Conservation (phyloP, 1,284 basidiomycete genomes). For the Trichosporon coremiiforme region DNA sequence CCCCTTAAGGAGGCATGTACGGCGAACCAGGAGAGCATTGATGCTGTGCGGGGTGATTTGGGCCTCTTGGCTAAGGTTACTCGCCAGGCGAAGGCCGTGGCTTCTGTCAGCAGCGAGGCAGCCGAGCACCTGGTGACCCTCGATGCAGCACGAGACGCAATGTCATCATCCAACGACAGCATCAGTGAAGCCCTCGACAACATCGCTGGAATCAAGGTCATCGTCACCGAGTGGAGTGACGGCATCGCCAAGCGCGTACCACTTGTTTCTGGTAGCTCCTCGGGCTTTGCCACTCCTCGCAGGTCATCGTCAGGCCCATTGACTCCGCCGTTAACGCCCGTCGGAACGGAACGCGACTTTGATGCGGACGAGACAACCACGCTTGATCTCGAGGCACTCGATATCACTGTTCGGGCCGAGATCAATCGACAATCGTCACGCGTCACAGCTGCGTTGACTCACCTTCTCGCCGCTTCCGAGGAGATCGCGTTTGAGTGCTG, state of each 20-base stretch:
- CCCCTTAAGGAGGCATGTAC: neutral
- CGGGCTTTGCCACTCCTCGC: neutral
- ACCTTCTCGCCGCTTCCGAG: constrained; percentile 21
- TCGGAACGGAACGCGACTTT: constrained; percentile 7
- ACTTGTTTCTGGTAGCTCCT: constrained; percentile 22
- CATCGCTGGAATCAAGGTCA: constrained; percentile 12
- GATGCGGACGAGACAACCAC: constrained; percentile 13
- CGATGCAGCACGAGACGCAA: constrained; percentile 37
- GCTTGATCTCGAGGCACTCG: constrained; percentile 65
- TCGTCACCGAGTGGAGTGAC: constrained; percentile 25
- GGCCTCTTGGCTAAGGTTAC: constrained; percentile 24
- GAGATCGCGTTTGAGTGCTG: constrained; percentile 25
- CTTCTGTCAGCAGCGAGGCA: constrained; percentile 28
- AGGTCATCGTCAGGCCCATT: constrained; percentile 21
- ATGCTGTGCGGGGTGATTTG: constrained; percentile 19
- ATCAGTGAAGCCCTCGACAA: neutral
- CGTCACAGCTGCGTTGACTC: constrained; percentile 63
- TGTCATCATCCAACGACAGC: neutral
- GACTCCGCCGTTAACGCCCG: constrained; percentile 30
- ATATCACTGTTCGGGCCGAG: constrained; percentile 69
- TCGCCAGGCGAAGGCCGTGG: constrained; percentile 28
- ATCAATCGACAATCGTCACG: constrained; percentile 68
- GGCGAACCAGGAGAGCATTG: constrained; percentile 1
- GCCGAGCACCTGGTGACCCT: constrained; percentile 29
- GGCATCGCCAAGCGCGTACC: constrained; percentile 21